Base-by-base conservation (phyloP, 139 green algal genomes). In the Tetradesmus lagerheimii region DNA sequence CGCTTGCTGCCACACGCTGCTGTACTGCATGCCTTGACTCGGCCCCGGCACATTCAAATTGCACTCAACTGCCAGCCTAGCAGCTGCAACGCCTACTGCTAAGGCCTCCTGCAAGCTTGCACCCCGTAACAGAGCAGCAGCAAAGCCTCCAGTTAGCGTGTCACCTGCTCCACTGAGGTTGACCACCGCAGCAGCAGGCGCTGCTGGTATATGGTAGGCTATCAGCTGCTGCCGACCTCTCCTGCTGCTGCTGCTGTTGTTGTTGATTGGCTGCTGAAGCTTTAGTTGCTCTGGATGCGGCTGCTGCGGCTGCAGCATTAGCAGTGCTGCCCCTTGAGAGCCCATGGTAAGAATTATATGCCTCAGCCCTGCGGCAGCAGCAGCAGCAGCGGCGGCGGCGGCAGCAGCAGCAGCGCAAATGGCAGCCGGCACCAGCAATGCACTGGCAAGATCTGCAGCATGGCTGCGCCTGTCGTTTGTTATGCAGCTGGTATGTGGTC, bases 301-400 rank as follows among this genome's bases (percentile, higher is more conserved):
- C 27, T 85, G 79, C 39, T 84, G 41, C 4, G 6, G 41, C 18
- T 53, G 38, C 45, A 76, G 64, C 25, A 39, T 91, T 80, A 93
- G 92, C 67, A 96, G 64, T 45, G 94, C 92, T 29, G 94, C 94
- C 18, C 94, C 94, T 16, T 86, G 38, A 0, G 87, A 66, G 0
- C 94, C 94, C 47, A 96, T 86, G 29, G 94, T 96, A 75, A 96
- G 86, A 53, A 95, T 89, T n/a, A 96, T 82, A 37, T 91, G 80
- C 35, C 23, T n/a, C 31, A 95, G 77, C 0, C 94, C 94, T 90
- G 85, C 71, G 90, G 81, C 31, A 91, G 15, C 14, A 79, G 74
- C 16, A 25, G 34, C 75, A 88, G 53, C 35, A 35, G 12, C 5
- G 43, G 43, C 47, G 20, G 47, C 47, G 20, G 47, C 47, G 20